Conservation (phyloP, 768 basidiomycete genomes). For the Phaeolepiota aurea region DNA sequence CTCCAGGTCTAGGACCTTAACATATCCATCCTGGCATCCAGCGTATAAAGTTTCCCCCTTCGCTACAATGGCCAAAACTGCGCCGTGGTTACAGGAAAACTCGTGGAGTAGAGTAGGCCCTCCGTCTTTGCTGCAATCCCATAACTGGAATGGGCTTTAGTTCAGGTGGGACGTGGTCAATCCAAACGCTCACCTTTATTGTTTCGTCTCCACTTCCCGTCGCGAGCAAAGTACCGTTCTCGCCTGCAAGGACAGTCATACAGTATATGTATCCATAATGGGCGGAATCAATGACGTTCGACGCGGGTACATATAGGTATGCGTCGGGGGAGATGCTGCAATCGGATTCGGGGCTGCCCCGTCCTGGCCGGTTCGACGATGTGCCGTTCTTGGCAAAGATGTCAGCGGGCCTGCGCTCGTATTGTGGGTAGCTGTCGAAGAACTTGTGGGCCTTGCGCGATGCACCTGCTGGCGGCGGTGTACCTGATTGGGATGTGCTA, state of each 20-base stretch:
- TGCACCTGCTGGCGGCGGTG: slow-evolving; percentile 19
- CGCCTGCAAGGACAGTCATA: slow-evolving; percentile 36
- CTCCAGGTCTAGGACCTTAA: slow-evolving; percentile 86
- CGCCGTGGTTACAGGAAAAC: slow-evolving; percentile 68
- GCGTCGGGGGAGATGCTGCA: slow-evolving; percentile 21
- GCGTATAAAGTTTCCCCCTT: slow-evolving; percentile 80
- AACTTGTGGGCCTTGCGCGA: slow-evolving; percentile 71
- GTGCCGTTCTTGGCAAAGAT: slow-evolving; percentile 52
- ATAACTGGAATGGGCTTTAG: slow-evolving; percentile 36
- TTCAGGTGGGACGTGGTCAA: not conserved
- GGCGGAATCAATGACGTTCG: slow-evolving; percentile 77
- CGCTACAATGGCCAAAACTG: slow-evolving; percentile 72
- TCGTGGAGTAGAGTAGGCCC: slow-evolving; percentile 49
- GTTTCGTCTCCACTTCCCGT: slow-evolving; percentile 90
- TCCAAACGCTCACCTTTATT: slow-evolving; percentile 52
- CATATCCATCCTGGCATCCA: slow-evolving; percentile 90
- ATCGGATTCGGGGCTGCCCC: slow-evolving; percentile 23
- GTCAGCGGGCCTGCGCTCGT: slow-evolving; percentile 60
- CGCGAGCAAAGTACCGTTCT: slow-evolving; percentile 40
- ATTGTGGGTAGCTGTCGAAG: slow-evolving; percentile 83
- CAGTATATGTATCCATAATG: slow-evolving; percentile 95
- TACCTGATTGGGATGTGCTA: slow-evolving; percentile 20
- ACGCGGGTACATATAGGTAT: slow-evolving; percentile 48
- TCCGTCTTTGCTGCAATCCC: slow-evolving; percentile 39
- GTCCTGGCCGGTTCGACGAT: slow-evolving; percentile 12